These are phyloP conservation scores for Candida germanica DNA, from an alignment of 805 yeast genomes.

Conservation along the genomic window DNA sequence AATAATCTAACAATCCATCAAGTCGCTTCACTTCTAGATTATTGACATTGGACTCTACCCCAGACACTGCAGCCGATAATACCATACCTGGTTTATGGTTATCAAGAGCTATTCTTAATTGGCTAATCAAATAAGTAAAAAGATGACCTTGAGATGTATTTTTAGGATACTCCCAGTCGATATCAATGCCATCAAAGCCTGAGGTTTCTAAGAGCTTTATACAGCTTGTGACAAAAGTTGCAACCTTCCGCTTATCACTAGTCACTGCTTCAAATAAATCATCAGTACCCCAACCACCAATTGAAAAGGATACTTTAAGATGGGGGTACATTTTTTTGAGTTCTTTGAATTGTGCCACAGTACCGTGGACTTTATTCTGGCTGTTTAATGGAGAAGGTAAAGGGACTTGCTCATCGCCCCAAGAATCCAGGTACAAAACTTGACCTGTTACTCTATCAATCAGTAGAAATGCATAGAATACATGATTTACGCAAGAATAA, in stretches of 20 bases:
- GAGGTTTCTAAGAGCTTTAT: conserved; percentile 46
- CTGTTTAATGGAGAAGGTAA: conserved; percentile 17
- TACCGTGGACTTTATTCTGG: conserved; percentile 37
- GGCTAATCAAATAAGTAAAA: conserved; percentile 42
- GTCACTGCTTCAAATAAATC: conserved; percentile 37
- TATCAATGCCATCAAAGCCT: conserved; percentile 86
- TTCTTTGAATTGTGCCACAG: conserved; percentile 46
- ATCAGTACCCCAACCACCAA: conserved; percentile 76
- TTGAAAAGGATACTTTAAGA: conserved; percentile 62
- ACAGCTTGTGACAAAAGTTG: conserved; percentile 49
- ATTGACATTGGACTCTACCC: conserved; percentile 45
- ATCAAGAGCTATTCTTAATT: conserved; percentile 39
- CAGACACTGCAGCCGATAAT: conserved; percentile 78
- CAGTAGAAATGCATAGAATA: conserved; percentile 75
- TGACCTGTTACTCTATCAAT: conserved; percentile 54
- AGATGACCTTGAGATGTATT: conserved; percentile 42
- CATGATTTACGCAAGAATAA: conserved; percentile 51
- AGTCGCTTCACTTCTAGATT: conserved; percentile 49
- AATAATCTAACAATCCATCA: conserved; percentile 57
- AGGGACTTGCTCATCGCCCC: conserved; percentile 59
- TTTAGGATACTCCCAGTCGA: conserved; percentile 92
- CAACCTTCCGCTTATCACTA: conserved; percentile 22
- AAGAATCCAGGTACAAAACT: conserved; percentile 54
- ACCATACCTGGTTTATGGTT: conserved; percentile 29
- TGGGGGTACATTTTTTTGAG: conserved; percentile 40